Conservation (phyloP, 2,329 filamentous ascomycete genomes). For the Penicillium sp. region DNA sequence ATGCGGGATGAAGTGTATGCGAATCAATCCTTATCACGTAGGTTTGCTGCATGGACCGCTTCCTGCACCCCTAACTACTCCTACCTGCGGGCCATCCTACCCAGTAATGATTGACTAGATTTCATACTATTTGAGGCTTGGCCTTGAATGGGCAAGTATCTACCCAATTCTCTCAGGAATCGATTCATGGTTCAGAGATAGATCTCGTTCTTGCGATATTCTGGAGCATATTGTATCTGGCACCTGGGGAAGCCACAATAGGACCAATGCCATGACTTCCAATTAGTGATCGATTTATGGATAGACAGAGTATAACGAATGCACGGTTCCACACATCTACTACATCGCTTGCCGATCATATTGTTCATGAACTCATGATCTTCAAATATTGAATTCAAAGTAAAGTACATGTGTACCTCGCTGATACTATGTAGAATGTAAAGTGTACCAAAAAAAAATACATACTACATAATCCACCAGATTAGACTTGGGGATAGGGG, state of each 20-base stretch:
- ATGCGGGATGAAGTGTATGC: slow-evolving; percentile 1
- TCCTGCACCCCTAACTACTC: background rate
- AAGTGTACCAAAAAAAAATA: background rate
- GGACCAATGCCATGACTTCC: background rate
- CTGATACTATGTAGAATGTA: slow-evolving; percentile 9
- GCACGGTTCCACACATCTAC: background rate
- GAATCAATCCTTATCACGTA: background rate
- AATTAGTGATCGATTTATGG: background rate
- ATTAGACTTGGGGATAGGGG: background rate
- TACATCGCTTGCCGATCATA: background rate
- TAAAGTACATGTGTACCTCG: slow-evolving; percentile 12
- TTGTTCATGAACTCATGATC: background rate
- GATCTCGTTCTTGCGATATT: background rate
- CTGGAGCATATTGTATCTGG: background rate
- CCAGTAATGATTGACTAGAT: background rate
- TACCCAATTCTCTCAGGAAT: too few relatives aligned
- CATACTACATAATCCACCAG: background rate
- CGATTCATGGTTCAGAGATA: background rate
- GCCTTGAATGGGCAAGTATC: background rate
- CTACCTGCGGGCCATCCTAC: background rate
- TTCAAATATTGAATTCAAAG: background rate
- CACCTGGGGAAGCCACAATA: background rate
- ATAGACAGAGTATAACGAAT: background rate
- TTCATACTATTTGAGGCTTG: background rate
- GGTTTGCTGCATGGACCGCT: background rate